Evolutionary conservation across 1,284 basidiomycete species (phyloP), one percentile per base, ranked within the genome.

Genomic region (Phlebopus sp.): DNA sequence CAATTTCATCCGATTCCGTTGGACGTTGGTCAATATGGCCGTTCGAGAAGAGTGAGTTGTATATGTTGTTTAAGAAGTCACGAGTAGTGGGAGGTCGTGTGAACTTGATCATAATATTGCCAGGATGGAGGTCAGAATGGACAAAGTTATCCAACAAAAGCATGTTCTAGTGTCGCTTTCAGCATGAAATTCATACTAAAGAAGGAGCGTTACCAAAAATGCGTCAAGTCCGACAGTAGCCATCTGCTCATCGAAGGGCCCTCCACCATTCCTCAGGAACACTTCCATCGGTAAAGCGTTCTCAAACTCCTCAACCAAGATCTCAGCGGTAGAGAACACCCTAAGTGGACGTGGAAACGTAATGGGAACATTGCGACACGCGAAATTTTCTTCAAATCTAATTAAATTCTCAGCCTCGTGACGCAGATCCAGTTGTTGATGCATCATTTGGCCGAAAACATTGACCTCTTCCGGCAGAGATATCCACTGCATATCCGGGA

Each of bases 91-190:
- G 76, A 0, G 90, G 90, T 63, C 88, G 89, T 65, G 85, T 86
- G 69, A 98, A 97, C 66, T 95, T 96, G 72, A 97, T 85, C 88
- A 98, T 93, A 68, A 97, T 96, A 68, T 97, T 97, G 25, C 96
- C 96, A 0, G 93, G 92, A 67, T 92, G 90, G 21, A 97, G 77
- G 67, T 97, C 96, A 3, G 95, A 86, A 66, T 99, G 96, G 2
- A 96, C 94, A 69, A 97, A 99, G 68, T 99, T 99, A 71, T 99
- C 96, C 39, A 99, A 76, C 1, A 99, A 75, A 18, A 99, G 81
- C 96, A 99, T 99, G 71, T 97, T 93, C 90, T 95, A 55, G 44
- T 44, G 50, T 50, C 19, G 19, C 43, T 37, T 15, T 58, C 15
- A 53, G 44, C 45, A 51, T 52, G 49, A 37, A 19, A 51, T 17